Evolutionary conservation across 768 basidiomycete genomes (phyloP).

Genomic region (Sarcomyxa edulis): DNA sequence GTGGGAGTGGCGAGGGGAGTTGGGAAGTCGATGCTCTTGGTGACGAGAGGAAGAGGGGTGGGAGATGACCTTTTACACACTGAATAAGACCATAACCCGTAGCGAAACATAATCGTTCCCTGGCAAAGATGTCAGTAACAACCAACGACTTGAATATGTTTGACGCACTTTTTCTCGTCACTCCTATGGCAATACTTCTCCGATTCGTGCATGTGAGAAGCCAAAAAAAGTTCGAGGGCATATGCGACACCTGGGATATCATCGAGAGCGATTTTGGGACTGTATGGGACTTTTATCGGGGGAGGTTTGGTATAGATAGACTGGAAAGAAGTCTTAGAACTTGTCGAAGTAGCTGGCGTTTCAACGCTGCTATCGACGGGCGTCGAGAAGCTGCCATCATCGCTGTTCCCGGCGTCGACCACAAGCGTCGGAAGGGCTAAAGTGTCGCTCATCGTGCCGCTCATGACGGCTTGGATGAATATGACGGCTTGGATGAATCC

Average conservation of each 20-base stretch:
- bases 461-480: too few relatives aligned
- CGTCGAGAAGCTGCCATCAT: background rate
- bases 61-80: constrained; percentile 65
- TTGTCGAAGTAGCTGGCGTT: background rate
- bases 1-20: constrained; percentile 16
- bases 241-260: constrained; percentile 61
- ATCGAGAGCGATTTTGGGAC: constrained; percentile 41
- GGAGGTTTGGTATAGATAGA: constrained; percentile 24
- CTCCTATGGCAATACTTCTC: constrained; percentile 67
- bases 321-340: constrained; percentile 12
- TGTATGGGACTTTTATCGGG: constrained; percentile 39
- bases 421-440: too few relatives aligned
- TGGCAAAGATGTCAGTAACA: constrained; percentile 16
- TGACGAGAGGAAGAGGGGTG: too few relatives aligned
- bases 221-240: constrained; percentile 74
- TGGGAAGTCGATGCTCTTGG: constrained; percentile 4
- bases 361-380: background rate
- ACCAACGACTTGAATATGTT: constrained; percentile 1
- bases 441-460: too few relatives aligned
- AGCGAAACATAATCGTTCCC: constrained; percentile 79
- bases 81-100: constrained; percentile 87
- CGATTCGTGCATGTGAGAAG: constrained; percentile 80
- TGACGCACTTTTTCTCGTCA: constrained; percentile 51
- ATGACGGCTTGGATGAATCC: constrained; percentile 5
- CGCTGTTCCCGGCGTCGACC: too few relatives aligned